Evolutionary conservation across 768 basidiomycete species (phyloP).

Genomic region (Strobilomyces confusus): DNA sequence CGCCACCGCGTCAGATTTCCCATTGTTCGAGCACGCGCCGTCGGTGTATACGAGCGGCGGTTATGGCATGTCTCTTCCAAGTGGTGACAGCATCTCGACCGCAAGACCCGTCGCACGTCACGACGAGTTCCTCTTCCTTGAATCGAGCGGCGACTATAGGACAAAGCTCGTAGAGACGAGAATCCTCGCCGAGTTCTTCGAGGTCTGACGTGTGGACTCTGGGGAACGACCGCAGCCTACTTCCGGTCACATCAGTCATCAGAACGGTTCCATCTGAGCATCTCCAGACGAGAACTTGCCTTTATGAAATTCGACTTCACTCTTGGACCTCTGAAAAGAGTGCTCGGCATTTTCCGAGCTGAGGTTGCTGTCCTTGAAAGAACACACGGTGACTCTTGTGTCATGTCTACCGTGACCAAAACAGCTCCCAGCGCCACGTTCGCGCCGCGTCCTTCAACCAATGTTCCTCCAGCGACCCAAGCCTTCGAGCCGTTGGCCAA

Average conservation of each 20-base stretch:
- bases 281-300: too few species aligned
- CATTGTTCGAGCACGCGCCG: constrained; percentile 33
- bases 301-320: too few species aligned
- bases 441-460: constrained; percentile 45
- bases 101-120: background rate
- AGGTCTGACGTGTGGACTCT: background rate
- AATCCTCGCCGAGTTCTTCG: background rate
- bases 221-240: too few species aligned
- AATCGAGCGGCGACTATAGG: background rate
- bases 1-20: constrained; percentile 14
- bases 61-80: constrained; percentile 14
- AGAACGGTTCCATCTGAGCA: background rate
- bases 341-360: background rate
- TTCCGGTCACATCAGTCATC: background rate
- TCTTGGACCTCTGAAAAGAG: too few species aligned
- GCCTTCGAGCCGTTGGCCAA: constrained; percentile 66
- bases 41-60: constrained; percentile 30
- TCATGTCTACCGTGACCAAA: constrained; percentile 9
- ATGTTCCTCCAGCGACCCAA: constrained; percentile 54
- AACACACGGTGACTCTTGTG: background rate
- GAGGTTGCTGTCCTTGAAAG: too few species aligned
- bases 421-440: constrained; percentile 19
- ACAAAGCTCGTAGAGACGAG: background rate
- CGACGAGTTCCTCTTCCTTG: background rate
- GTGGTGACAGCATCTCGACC: background rate